A percentile compares a stretch with the other conserved stretches of the same genome.
Conservation (phyloP, 2,329 filamentous ascomycete genomes). For the Cladosporium velox region DNA sequence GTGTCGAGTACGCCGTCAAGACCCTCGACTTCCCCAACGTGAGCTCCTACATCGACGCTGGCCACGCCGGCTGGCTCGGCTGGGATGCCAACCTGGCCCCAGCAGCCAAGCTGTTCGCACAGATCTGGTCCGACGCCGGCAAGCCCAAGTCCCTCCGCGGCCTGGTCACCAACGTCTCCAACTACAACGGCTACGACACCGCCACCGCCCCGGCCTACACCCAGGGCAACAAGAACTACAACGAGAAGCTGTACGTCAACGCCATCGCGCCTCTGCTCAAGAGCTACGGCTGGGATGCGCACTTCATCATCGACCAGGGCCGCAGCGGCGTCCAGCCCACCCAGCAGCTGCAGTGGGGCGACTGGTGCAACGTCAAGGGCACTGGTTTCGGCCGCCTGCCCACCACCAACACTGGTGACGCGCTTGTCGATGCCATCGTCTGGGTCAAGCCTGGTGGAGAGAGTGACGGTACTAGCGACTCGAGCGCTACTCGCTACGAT, state of each 20-base stretch:
- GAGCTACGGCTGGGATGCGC: conserved; percentile 52
- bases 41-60: conserved; percentile 64
- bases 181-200: conserved; percentile 59
- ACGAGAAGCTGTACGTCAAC: conserved; percentile 56
- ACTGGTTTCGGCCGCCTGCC: conserved; percentile 68
- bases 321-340: conserved; percentile 65
- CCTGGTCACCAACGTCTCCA: conserved; percentile 59
- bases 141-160: conserved; percentile 53
- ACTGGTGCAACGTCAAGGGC: conserved; percentile 68
- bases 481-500: conserved; percentile 54
- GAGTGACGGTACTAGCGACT: conserved; percentile 50
- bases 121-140: conserved; percentile 51
- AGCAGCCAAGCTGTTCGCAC: conserved; percentile 51
- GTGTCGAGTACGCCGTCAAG: conserved; percentile 58
- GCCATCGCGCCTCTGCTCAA: conserved; percentile 53
- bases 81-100: conserved; percentile 61
- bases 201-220: conserved; percentile 49
- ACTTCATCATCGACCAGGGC: conserved; percentile 59
- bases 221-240: conserved; percentile 51
- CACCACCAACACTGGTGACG: conserved; percentile 61
- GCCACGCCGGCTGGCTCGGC: conserved; percentile 66
- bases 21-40: conserved; percentile 63
- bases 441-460: conserved; percentile 70
- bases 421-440: conserved; percentile 65
- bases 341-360: conserved; percentile 58